Base-by-base conservation (phyloP, 805 yeast species). In the Candida golubevii region DNA sequence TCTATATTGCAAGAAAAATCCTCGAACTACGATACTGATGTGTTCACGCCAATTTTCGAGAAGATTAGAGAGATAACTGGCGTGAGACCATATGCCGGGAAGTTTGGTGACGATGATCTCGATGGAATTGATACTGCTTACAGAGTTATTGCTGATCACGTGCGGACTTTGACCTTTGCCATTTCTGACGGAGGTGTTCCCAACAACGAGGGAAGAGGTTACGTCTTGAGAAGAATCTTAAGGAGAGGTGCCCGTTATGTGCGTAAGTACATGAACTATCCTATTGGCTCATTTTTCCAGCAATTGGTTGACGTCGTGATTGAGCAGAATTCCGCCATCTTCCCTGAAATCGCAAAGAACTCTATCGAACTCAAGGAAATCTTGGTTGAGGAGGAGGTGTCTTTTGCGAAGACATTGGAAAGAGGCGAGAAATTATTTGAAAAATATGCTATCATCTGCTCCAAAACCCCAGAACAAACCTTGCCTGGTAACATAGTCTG, bases 141-240 rank as follows among this genome's bases (percentile, higher is more conserved):
- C 74, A 82, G 99, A 67, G 98, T 93, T 36, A 79, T 93, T 56
- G 99, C 99, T 44, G 99, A 93, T 70, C 99, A 93, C 65, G 97
- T 93, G 32, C 84, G 99, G 70, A 93, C 99, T 26, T 77, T 93
- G 63, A 88, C 96, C 2, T 88, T 93, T 67, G 97, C 99, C 39
- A 77, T 93, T 48, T 87, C 96, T 33, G 99, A 93, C 66, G 99
- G 99, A 60, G 99, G 99, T 61, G 97, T 93, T 46, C 99, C 99
- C 62, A 93, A 93, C 71, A 93, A 90, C 61, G 99, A 93, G 63
- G 99, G 99, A 58, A 85, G 99, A 72, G 99, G 99, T 58, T 93
- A 93, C 61, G 99, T 93, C 36, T 74, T 93, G 65, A 84, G 99
- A 73, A 85, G 99, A 74, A 90, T 93, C 56, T 75, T 93, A 60